Evolutionary conservation across 2,329 filamentous ascomycete genomes (phyloP), one percentile per base, ranked within the genome.

Genomic region (Diaporthe capsici): DNA sequence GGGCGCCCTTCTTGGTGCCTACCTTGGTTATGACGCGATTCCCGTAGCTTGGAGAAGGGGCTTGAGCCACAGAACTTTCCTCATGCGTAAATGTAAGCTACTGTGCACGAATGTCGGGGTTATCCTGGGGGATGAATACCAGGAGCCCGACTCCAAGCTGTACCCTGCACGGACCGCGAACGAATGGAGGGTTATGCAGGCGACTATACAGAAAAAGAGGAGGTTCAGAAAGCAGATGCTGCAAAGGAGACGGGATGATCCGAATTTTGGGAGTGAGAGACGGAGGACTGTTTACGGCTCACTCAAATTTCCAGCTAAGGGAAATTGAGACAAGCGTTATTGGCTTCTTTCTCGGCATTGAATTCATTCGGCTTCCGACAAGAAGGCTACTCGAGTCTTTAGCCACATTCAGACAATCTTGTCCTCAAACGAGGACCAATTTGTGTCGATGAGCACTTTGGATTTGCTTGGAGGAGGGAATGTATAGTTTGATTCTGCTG

Each of bases 1-100:
- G 37, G 71, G 71, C n/a, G 71, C 71, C 31, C 31, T 72, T 8
- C 57, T 72, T 9, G 71, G 71, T 22, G 71, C 71, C 17, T 72
- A 53, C 42, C 57, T 72, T 9, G 71, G 71, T 17, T 72, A 72
- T 53, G 57, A 55, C 42, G 71, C 44, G 12, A 61, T 72, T 22
- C 71, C 57, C 4, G n/a, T 9, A 4, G 12, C 28, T 4, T 22
- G 9, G 31, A 53, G 3, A 20, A 42, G 3, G 3, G 57, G 57
- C 28, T 8, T 72, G 31, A 49, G 44, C 2, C 10, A 42, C 7
- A 42, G 15, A 25, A 8, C 10, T 1, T 72, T 63, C 22, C 44
- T 72, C 22, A 53, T 63, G 57, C 25, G 44, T 3, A 53, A 72
- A 2, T 34, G 44, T 25, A 13, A 42, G 34, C 25, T 51, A 4